Conservation (phyloP, 768 basidiomycete species). For the Boletus insuetus region DNA sequence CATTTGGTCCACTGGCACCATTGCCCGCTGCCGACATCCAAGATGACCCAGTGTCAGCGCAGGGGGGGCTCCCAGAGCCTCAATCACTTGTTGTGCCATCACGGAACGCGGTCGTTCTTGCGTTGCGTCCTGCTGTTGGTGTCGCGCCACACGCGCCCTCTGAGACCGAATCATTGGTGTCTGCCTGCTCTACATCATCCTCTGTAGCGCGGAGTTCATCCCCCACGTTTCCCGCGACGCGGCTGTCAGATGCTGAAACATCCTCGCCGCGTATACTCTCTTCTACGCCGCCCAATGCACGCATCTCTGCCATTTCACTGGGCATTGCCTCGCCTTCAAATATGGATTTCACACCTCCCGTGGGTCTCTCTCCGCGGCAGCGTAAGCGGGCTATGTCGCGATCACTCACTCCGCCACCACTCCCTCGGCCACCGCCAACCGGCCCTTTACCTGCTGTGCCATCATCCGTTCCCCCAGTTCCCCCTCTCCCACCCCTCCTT, state of each 20-base stretch:
- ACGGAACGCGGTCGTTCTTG: neutral
- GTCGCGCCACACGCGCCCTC: slow-evolving; percentile 21
- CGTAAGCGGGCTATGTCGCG: slow-evolving; percentile 26
- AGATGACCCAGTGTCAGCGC: neutral
- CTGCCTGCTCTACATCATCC: slow-evolving; percentile 11
- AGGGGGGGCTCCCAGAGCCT: slow-evolving; percentile 9
- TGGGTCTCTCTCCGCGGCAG: slow-evolving; percentile 15
- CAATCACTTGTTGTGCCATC: slow-evolving; percentile 18
- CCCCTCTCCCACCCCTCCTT: slow-evolving; percentile 25
- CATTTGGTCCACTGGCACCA: slow-evolving; percentile 10
- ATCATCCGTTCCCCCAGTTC: slow-evolving; percentile 22
- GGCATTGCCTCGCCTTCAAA: slow-evolving; percentile 2
- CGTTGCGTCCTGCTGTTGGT: slow-evolving; percentile 22
- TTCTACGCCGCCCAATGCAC: slow-evolving; percentile 4
- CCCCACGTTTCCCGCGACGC: neutral
- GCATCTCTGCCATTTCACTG: neutral
- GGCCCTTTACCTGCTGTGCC: slow-evolving; percentile 31
- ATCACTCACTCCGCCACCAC: slow-evolving; percentile 24
- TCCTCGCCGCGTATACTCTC: neutral
- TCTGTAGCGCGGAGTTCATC: slow-evolving; percentile 1
- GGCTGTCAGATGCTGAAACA: neutral
- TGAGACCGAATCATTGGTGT: slow-evolving; percentile 13
- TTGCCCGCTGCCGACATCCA: neutral
- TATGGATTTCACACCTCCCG: slow-evolving; percentile 19
- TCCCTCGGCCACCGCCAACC: slow-evolving; percentile 27